These are phyloP conservation scores for Daldinia sp. DNA, from an alignment of 2,329 filamentous ascomycete species.

Conservation along the genomic window DNA sequence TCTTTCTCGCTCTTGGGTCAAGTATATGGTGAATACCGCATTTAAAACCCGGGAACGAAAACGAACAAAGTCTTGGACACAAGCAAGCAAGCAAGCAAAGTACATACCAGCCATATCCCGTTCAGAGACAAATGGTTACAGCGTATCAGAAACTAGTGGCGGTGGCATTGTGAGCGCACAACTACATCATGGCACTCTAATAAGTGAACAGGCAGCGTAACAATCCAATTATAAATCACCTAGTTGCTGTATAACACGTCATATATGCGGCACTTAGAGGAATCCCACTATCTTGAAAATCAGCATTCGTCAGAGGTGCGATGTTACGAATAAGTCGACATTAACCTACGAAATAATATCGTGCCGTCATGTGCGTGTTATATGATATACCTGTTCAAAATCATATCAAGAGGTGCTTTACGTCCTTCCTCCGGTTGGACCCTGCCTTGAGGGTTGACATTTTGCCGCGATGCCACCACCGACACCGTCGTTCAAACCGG, in stretches of 20 bases:
- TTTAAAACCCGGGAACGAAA: background rate
- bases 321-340: background rate
- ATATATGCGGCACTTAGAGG: slow-evolving; percentile 15
- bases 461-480: too few species aligned
- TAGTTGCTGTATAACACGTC: slow-evolving; percentile 13
- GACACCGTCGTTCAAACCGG: too few species aligned
- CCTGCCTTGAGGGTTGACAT: too few species aligned
- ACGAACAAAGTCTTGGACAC: background rate
- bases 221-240: background rate
- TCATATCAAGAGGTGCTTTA: too few species aligned
- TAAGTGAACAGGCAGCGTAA: background rate
- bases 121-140: too few species aligned
- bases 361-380: background rate
- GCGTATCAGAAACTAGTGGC: background rate
- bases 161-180: background rate
- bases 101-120: too few species aligned
- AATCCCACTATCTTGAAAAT: background rate
- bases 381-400: background rate
- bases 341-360: background rate
- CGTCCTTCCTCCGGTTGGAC: too few species aligned
- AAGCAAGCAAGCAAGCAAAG: background rate
- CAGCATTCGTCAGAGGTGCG: background rate
- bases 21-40: background rate
- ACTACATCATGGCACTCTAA: slow-evolving; percentile 5
- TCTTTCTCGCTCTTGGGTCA: background rate